phyloP scores from a whole-genome alignment of 2,329 filamentous ascomycete species.

The Neonectria sp. region DNA sequence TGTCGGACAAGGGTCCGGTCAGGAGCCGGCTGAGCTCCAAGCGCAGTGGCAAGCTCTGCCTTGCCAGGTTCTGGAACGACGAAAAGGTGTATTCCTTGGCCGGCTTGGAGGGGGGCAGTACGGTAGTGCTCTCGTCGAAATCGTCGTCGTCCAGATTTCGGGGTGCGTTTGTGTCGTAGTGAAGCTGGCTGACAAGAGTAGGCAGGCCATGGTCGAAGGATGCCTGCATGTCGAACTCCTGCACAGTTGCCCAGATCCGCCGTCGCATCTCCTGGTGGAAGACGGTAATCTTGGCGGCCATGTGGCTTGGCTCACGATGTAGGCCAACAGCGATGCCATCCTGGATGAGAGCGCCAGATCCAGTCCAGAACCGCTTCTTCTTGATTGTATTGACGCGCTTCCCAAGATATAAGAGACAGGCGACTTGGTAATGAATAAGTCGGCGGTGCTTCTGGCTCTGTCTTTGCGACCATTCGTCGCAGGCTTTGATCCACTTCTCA shows the following conservation, averaged over 20 bases:
- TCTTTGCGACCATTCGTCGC: slow-evolving; percentile 67
- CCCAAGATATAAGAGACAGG: slow-evolving; percentile 72
- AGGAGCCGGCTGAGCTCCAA: slow-evolving; percentile 71
- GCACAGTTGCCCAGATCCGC: slow-evolving; percentile 73
- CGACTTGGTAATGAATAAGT: slow-evolving; percentile 73
- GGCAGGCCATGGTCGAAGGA: slow-evolving; percentile 74
- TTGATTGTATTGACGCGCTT: slow-evolving; percentile 75
- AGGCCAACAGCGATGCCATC: slow-evolving; percentile 72
- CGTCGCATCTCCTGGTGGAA: slow-evolving; percentile 75
- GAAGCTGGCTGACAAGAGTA: slow-evolving; percentile 69
- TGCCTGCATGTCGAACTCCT: slow-evolving; percentile 74
- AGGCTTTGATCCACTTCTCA: slow-evolving; percentile 70
- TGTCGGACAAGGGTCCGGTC: slow-evolving; percentile 67
- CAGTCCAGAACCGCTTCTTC: slow-evolving; percentile 76
- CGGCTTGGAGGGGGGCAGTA: slow-evolving; percentile 67
- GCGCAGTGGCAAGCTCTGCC: slow-evolving; percentile 69
- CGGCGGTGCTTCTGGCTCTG: slow-evolving; percentile 75
- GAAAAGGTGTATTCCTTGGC: slow-evolving; percentile 70
- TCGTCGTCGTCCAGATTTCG: slow-evolving; percentile 72
- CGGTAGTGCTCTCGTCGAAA: slow-evolving; percentile 68
- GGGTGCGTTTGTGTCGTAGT: slow-evolving; percentile 69
- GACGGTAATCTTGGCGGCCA: slow-evolving; percentile 68
- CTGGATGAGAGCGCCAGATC: slow-evolving; percentile 69
- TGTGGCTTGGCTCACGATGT: slow-evolving; percentile 71
- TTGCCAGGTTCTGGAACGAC: slow-evolving; percentile 71